Evolutionary conservation across 441 rosid genomes (phyloP).

Genomic region (Corymbia calophylla): DNA sequence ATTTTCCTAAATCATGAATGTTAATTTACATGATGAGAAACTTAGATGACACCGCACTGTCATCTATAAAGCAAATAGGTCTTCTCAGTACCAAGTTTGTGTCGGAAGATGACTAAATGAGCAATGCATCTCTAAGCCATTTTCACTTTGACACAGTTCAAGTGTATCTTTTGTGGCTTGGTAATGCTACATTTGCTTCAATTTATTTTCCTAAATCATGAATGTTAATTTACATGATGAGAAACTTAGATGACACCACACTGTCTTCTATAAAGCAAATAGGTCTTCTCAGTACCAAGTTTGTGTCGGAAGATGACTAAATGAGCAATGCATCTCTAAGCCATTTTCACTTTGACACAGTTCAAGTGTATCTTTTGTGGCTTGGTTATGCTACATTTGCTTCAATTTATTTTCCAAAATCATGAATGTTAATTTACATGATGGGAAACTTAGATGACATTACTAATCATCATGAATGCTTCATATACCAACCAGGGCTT

Average conservation of each 20-base stretch:
- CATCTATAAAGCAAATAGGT: neutral
- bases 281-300: neutral
- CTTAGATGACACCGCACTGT: neutral
- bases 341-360: neutral
- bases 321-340: neutral
- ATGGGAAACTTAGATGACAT: too few species aligned
- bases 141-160: neutral
- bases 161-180: neutral
- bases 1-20: neutral
- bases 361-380: neutral
- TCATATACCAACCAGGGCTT: neutral
- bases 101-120: neutral
- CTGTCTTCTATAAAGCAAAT: neutral
- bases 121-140: neutral
- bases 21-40: neutral
- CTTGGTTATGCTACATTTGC: neutral
- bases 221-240: neutral
- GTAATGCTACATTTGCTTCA: neutral
- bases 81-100: neutral
- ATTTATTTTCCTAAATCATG: neutral
- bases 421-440: neutral
- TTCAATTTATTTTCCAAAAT: neutral
- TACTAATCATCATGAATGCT: neutral
- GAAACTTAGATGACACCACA: too few species aligned
- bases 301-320: slow-evolving; percentile 1